phyloP scores from a whole-genome alignment of 1,139 yeast genomes.

The Suhomyces kunorum region DNA sequence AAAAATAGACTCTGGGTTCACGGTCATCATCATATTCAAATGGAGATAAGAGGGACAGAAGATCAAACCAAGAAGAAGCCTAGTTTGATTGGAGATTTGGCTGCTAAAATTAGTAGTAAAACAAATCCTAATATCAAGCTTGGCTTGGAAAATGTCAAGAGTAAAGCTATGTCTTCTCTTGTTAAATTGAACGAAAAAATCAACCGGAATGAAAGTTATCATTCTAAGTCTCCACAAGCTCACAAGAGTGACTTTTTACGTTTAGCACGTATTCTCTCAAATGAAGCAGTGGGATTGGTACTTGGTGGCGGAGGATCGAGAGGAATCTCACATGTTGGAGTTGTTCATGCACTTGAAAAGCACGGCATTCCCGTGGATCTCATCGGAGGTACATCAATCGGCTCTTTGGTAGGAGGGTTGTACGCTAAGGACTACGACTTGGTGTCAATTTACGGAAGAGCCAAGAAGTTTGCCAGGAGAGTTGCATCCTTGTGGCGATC shows the following conservation, averaged over 20 bases:
- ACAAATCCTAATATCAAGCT: slow-evolving; percentile 39
- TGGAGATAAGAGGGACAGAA: slow-evolving; percentile 35
- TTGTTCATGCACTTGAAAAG: slow-evolving; percentile 89
- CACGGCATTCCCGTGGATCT: slow-evolving; percentile 92
- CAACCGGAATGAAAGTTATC: slow-evolving; percentile 29
- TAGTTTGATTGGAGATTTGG: slow-evolving; percentile 38
- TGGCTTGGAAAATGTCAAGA: slow-evolving; percentile 36
- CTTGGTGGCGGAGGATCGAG: slow-evolving; percentile 98
- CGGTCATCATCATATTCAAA: slow-evolving; percentile 87
- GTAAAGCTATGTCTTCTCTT: slow-evolving; percentile 31
- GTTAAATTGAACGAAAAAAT: slow-evolving; percentile 21
- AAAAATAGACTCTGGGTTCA: slow-evolving; percentile 87
- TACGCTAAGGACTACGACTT: slow-evolving; percentile 91
- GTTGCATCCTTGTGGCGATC: slow-evolving; percentile 87
- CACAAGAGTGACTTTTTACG: slow-evolving; percentile 89
- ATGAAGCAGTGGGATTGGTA: slow-evolving; percentile 91
- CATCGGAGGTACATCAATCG: slow-evolving; percentile 95
- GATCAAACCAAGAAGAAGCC: slow-evolving; percentile 18
- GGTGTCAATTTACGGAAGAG: slow-evolving; percentile 87
- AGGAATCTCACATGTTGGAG: slow-evolving; percentile 90
- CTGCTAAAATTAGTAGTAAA: slow-evolving; percentile 36
- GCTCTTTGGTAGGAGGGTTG: slow-evolving; percentile 92
- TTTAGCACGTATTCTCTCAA: slow-evolving; percentile 83
- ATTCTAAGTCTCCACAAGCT: slow-evolving; percentile 45
- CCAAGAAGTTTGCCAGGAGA: slow-evolving; percentile 82